These are phyloP conservation scores for Calonectria ilicicola DNA, from an alignment of 2,329 filamentous ascomycete species.

Conservation along the genomic window DNA sequence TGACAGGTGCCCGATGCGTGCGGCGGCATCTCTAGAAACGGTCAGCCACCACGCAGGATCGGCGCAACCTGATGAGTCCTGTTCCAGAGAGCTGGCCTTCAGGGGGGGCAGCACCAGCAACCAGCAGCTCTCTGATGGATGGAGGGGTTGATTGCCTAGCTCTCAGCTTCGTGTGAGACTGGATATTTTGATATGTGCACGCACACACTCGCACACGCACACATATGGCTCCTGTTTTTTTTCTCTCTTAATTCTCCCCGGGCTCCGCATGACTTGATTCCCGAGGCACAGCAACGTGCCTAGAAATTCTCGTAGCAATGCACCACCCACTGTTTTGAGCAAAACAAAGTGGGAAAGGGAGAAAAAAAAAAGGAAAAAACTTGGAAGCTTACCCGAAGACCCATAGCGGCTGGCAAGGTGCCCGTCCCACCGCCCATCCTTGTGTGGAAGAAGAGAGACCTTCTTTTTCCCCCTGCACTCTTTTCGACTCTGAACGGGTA, in stretches of 20 bases:
- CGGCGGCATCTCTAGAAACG: neutral
- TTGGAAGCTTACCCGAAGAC: conserved; percentile 19
- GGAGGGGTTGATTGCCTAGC: neutral
- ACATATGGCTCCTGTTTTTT: neutral
- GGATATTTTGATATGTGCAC: too few species aligned
- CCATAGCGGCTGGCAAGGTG: conserved; percentile 3
- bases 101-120: neutral
- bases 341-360: neutral
- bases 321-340: neutral
- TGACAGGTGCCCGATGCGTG: neutral
- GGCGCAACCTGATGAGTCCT: neutral
- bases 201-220: neutral
- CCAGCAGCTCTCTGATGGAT: neutral
- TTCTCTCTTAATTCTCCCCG: neutral
- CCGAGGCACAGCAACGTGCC: neutral
- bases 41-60: conserved; percentile 2
- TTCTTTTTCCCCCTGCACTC: neutral
- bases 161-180: neutral
- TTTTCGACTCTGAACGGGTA: neutral
- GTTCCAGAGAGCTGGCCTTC: neutral
- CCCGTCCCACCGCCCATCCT: conserved; percentile 3
- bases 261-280: neutral
- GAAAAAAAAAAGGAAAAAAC: neutral
- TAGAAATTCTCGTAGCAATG: neutral
- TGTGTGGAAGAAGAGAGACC: too few species aligned